Evolutionary conservation across 1,284 basidiomycete species (phyloP), one percentile per base, ranked within the genome.

Genomic region (Leccinum colubrinum): DNA sequence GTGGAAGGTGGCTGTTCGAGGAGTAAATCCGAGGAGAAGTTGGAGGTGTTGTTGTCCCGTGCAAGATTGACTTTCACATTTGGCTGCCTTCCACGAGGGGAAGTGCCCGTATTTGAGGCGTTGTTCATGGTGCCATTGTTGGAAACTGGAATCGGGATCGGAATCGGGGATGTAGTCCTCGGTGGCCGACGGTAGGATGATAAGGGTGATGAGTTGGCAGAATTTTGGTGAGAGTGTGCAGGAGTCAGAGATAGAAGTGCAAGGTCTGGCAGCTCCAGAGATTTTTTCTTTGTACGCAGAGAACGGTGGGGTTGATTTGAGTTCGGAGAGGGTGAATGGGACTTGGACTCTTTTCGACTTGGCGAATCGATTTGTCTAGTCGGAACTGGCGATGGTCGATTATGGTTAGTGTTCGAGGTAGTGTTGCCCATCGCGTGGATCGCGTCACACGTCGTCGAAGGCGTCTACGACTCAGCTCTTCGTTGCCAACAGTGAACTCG

Each of bases 261-360:
- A 67, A 92, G 84, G 78, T 91, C 90, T 61, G 90, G 90, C 50
- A 92, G 81, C 72, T 92, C 88, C 43, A 92, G 82, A 0, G 86
- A 88, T 69, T 82, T 85, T 78, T 89, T 90, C 80, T 89, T 91
- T 22, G 79, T 79, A 56, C 86, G 80, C 62, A 89, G 77, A 53
- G 86, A 86, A 63, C 77, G 78, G 71, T 83, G 81, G 30, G 73
- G 72, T 22, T 77, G 75, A 60, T 72, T 74, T 58, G 76, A 73
- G 46, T 67, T 71, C 30, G 77, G 75, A 61, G 73, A 76, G 43
- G 74, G 75, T 2, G 74, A 77, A 62, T 69, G 69, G 8, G 72
- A 70, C 50, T 60, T 63, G 39, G 62, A 12, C 35, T 65, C 62
- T 59, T 30, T 70, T 56, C 63, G 65, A 27, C 57, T 51, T 1